These are phyloP conservation scores for Aspergillus sp. DNA, from an alignment of 2,329 filamentous ascomycete species.

Conservation along the genomic window DNA sequence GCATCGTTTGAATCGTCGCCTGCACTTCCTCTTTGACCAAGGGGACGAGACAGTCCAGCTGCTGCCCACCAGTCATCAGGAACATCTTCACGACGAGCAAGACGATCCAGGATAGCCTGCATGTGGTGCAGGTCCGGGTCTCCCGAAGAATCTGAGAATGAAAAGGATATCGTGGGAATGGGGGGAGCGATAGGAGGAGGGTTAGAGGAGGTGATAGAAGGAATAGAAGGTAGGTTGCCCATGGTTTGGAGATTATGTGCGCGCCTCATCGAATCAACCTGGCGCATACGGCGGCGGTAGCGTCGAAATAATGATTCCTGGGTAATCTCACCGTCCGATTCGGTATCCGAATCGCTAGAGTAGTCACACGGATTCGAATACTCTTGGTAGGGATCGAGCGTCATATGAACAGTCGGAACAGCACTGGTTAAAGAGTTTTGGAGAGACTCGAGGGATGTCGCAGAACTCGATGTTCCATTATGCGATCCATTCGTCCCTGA, in stretches of 20 bases:
- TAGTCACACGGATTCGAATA: conserved; percentile 40
- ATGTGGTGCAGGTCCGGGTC: conserved; percentile 58
- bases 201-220: background rate
- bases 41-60: conserved; percentile 63
- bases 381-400: conserved; percentile 36
- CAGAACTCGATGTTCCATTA: conserved; percentile 28
- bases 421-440: conserved; percentile 23
- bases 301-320: conserved; percentile 21
- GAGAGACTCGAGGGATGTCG: conserved; percentile 47
- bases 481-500: conserved; percentile 28
- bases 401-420: conserved; percentile 26
- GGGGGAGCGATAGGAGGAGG: conserved; percentile 24
- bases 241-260: conserved; percentile 29
- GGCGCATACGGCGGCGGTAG: conserved; percentile 19
- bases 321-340: conserved; percentile 29
- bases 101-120: conserved; percentile 68
- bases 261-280: conserved; percentile 23
- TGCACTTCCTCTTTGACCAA: conserved; percentile 30
- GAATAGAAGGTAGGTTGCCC: conserved; percentile 31
- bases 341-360: conserved; percentile 36
- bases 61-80: conserved; percentile 81
- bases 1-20: conserved; percentile 23
- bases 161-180: conserved; percentile 32
- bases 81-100: conserved; percentile 71
- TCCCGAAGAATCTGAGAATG: conserved; percentile 29